Evolutionary conservation across 139 green algal species (phyloP).

Genomic region (Auxenochlorella pyrenoidosa): DNA sequence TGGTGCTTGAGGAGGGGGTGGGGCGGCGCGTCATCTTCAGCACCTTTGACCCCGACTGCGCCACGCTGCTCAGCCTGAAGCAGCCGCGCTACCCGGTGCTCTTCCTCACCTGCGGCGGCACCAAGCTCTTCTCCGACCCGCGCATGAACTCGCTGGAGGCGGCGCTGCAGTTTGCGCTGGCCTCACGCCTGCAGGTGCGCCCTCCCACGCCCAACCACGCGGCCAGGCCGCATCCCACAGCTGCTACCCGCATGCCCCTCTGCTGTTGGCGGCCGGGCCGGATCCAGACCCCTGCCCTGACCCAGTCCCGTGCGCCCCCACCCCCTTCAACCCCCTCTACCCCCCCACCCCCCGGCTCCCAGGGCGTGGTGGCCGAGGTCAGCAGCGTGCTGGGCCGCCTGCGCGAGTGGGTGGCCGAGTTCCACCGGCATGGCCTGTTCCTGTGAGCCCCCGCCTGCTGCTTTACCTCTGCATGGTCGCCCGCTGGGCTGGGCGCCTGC

Average conservation of each 20-base stretch:
- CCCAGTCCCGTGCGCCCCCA: too few relatives aligned
- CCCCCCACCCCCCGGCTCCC: background rate
- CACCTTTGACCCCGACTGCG: constrained; percentile 62
- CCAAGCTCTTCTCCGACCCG: constrained; percentile 55
- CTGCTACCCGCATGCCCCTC: too few relatives aligned
- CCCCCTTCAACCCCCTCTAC: background rate
- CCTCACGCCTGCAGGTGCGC: constrained; percentile 50
- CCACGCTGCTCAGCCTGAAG: constrained; percentile 56
- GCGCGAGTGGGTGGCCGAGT: constrained; percentile 39
- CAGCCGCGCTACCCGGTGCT: constrained; percentile 58
- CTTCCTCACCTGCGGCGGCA: constrained; percentile 62
- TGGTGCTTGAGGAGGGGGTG: constrained; percentile 52
- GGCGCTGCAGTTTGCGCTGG: constrained; percentile 54
- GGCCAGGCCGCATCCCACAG: too few relatives aligned
- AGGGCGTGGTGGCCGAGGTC: constrained; percentile 52
- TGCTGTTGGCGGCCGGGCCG: too few relatives aligned
- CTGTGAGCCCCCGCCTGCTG: background rate
- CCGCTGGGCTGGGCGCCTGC: too few relatives aligned
- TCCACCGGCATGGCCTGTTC: constrained; percentile 53
- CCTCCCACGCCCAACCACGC: too few relatives aligned
- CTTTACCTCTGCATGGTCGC: too few relatives aligned
- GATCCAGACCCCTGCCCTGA: too few relatives aligned
- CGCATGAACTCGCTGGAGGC: constrained; percentile 62
- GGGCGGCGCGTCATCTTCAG: constrained; percentile 56
- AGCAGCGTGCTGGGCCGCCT: constrained; percentile 42